Evolutionary conservation across 306 rosid genomes (phyloP), one percentile per base, ranked within the genome.

Genomic region (Styphnolobium japonicum): DNA sequence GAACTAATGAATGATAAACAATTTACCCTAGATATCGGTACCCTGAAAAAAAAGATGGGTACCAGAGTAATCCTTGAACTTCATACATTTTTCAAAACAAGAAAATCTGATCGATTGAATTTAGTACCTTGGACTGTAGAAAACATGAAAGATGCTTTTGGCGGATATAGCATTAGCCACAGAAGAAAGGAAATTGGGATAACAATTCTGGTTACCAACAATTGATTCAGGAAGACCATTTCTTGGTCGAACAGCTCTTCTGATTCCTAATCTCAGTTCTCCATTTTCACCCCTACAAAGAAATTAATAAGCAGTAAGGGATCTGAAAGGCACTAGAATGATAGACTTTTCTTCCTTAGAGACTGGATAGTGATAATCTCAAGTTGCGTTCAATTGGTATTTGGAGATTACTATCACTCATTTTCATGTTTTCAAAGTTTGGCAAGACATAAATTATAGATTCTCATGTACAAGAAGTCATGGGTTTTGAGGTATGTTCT

Each of bases 61-160:
- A n/a, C n/a, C n/a, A n/a, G n/a, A n/a, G n/a, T n/a, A n/a, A n/a
- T n/a, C n/a, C n/a, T n/a, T 40, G 34, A 49, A 43, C 18, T 71
- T 48, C 42, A 27, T 43, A 58, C 31, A 55, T 65, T 36, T 76
- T 40, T 52, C 10, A 48, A 46, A 74, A 22, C n/a, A 60, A 63
- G 82, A 60, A 67, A 55, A 43, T 31, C 31, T n/a, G 40, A 75
- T 70, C 42, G 37, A 40, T 61, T 42, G 77, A 33, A 53, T 43
- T 15, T 46, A 55, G 51, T 91, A 94, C 98, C 98, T 94, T 82
- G 98, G 98, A 81, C 93, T 89, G 89, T 87, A 92, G 91, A 91
- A 91, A 76, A 94, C 97, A 91, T 91, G 95, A 84, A 94, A 94
- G 86, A 79, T 79, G 90, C 93, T 92, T 87, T 86, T 91, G 21